Evolutionary conservation across 2,329 filamentous ascomycete genomes (phyloP), one percentile per base, ranked within the genome.

Genomic region (Colletotrichum sp.): DNA sequence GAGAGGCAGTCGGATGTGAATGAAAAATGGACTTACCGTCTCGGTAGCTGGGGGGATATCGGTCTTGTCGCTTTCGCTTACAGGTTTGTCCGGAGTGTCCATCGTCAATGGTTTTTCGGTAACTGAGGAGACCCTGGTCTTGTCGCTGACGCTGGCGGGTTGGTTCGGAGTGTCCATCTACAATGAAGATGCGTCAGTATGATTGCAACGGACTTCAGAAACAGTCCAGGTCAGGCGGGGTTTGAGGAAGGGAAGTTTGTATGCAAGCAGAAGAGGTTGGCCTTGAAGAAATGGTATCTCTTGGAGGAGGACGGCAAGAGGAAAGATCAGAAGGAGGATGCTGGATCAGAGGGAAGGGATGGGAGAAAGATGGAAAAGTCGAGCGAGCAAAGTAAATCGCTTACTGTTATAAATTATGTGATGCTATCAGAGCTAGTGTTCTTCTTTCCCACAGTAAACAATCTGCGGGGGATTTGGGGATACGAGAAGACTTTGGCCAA

Each of bases 1-100:
- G 28, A 12, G 34, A 34, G 28, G 6, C 28, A 61, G 3, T 16
- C 28, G 22, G 0, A 61, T 25, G 6, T 8, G 52, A 56, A 27
- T 15, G 22, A 56, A 6, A 12, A 43, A 56, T 5, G 22, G 22
- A 56, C 52, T 9, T 56, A 56, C 52, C 52, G 25, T 10, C 4
- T 34, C 32, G 12, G 32, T 10, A 1, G 1, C 6, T 4, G 32
- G 3, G 3, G 9, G 12, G 32, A 13, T 9, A 3, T 10, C 4
- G 10, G 32, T 34, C 32, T 12, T 13, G 32, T 34, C 10, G 9
- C 32, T 34, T 9, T 12, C 32, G 32, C 9, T 4, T 3, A 10
- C 6, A 3, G 32, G 32, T 13, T 34, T 13, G 12, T 34, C 32
- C 10, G 9, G 10, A 34, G 32, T 34, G 12, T 3, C 32, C 32